Conservation (phyloP, 306 rosid species). For the Cucumis melo region DNA sequence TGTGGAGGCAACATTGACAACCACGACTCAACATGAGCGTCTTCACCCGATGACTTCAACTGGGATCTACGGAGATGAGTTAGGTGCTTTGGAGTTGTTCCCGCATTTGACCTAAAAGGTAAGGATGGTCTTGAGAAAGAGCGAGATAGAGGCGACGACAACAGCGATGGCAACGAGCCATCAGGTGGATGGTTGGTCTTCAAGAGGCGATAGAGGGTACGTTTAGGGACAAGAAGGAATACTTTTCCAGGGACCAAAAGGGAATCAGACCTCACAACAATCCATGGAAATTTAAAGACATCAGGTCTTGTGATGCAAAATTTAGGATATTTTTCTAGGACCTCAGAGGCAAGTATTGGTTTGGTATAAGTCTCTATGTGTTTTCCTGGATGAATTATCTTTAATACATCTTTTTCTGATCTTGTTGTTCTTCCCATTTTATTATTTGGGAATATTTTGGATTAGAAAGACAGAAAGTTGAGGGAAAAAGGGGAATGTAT, state of each 20-base stretch:
- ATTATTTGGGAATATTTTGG: neutral
- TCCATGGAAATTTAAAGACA: constrained; percentile 52
- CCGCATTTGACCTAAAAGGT: neutral
- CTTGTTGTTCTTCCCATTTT: neutral
- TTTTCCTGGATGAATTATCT: constrained; percentile 49
- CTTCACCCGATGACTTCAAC: neutral
- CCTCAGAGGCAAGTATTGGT: constrained; percentile 43
- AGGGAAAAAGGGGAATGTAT: neutral
- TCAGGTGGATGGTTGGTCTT: constrained; percentile 15
- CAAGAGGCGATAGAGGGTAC: constrained; percentile 32
- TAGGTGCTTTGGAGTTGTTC: constrained; percentile 14
- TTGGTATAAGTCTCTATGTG: constrained; percentile 25
- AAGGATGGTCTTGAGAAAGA: neutral
- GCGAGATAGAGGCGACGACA: too few relatives aligned
- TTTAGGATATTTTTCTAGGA: constrained; percentile 44
- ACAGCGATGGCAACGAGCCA: neutral
- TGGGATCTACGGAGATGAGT: neutral
- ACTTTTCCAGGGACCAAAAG: constrained; percentile 43
- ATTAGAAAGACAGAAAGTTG: neutral
- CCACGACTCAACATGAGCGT: neutral
- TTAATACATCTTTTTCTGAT: constrained; percentile 26
- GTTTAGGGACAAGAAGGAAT: constrained; percentile 46
- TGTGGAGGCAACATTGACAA: too few relatives aligned
- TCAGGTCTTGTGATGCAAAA: constrained; percentile 57
- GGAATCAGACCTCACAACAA: constrained; percentile 52